Evolutionary conservation across 2,329 filamentous ascomycete genomes (phyloP), one percentile per base, ranked within the genome.

Genomic region (Sporothrix inflata): DNA sequence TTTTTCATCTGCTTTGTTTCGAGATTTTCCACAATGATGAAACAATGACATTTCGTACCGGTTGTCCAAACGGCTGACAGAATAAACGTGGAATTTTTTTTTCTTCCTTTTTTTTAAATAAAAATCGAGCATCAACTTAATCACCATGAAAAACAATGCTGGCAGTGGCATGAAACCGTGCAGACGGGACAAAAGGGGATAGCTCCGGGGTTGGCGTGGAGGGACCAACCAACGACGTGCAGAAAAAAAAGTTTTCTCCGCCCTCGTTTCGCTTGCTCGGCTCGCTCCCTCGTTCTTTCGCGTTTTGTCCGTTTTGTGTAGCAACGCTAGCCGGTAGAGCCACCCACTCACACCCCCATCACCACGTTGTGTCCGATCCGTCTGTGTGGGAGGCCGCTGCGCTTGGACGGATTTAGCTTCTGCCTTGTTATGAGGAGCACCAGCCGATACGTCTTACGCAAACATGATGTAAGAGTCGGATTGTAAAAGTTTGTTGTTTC

Each of bases 301-400:
- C 14, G 24, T 57, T 2, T 16, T 14, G 34, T 14, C 30, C 5
- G n/a, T 42, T 63, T 42, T 57, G 5, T 42, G 57, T 34, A 42
- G 34, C n/a, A 42, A 42, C 38, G 21, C 60, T 45, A 65, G 24
- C 51, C 51, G n/a, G 19, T 21, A n/a, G 14, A 27, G 14, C 51
- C 51, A 19, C 30, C 55, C 55, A 60, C 55, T 60, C 53, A 34
- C 53, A 60, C 53, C 53, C 9, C 6, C 49, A 38, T n/a, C 55
- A 40, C 55, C 55, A 60, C 55, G 55, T 60, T 40, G 55, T 60
- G 30, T 60, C 53, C 7, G 14, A 60, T 55, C 53, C 24, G 53
- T 53, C 11, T 19, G 60, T 63, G 60, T 65, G 60, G 60, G 60
- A 65, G 60, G 60, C 60, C 60, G 60, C 60, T 24, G 60, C 60